Evolutionary conservation across 306 rosid genomes (phyloP).

Genomic region (Inga laurina): DNA sequence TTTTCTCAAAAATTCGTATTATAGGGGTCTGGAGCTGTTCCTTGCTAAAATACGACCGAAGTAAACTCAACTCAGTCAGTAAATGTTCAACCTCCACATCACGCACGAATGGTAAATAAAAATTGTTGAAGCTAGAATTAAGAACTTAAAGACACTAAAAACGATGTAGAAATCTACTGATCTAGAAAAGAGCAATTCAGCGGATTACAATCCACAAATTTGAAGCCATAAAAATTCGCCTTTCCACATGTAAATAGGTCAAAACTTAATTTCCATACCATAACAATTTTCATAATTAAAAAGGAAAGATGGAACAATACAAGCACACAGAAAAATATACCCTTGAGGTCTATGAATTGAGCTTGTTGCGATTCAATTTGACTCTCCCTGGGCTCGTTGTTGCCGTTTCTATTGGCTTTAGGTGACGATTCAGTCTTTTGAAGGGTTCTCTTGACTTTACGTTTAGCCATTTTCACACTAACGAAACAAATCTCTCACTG

Average conservation of each 20-base stretch:
- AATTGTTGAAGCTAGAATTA: neutral
- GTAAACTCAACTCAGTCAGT: constrained; percentile 63
- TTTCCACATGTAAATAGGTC: neutral
- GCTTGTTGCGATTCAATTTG: constrained; percentile 36
- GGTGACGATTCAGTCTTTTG: constrained; percentile 32
- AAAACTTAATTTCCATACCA: neutral
- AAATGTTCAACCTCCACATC: constrained; percentile 72
- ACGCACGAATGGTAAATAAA: constrained; percentile 51
- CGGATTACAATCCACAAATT: neutral
- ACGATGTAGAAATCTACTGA: too few species aligned
- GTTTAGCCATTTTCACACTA: constrained; percentile 49
- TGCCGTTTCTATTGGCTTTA: constrained; percentile 2
- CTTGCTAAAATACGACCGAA: constrained; percentile 58
- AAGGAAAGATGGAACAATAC: too few species aligned
- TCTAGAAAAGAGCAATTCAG: neutral
- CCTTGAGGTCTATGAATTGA: constrained; percentile 56
- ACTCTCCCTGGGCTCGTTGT: constrained; percentile 29
- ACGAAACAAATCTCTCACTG: constrained; percentile 13
- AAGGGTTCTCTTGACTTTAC: constrained; percentile 46
- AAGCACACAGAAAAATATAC: constrained; percentile 25
- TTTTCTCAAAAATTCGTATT: constrained; percentile 52
- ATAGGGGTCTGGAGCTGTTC: constrained; percentile 63
- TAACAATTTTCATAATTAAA: neutral
- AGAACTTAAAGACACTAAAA: neutral
- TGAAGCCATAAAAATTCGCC: neutral